Percentiles rank a stretch among this genome's conserved stretches.
Conservation (phyloP, 1,284 basidiomycete genomes). For the Rhodofomes roseus region DNA sequence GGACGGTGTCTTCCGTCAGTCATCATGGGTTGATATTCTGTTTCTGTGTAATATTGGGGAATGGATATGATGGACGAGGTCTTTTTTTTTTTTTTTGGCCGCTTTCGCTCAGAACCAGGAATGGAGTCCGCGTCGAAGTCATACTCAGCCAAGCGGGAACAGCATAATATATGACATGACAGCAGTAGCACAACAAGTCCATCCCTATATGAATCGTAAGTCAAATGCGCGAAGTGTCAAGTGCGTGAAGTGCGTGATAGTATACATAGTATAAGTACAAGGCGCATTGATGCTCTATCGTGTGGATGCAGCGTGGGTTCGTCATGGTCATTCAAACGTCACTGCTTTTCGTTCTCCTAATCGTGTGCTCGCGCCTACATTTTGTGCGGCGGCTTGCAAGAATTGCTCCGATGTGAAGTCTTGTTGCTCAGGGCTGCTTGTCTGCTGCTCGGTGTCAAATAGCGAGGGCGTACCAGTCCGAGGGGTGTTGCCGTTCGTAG, state of each 20-base stretch:
- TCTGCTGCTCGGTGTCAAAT: constrained; percentile 13
- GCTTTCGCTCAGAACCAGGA: too few species aligned
- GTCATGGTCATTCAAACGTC: not conserved
- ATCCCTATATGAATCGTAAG: too few species aligned
- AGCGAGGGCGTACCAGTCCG: constrained; percentile 19
- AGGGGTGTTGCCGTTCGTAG: constrained; percentile 16
- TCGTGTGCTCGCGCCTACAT: not conserved
- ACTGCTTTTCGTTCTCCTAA: not conserved
- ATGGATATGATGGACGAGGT: too few species aligned
- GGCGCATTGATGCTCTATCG: not conserved
- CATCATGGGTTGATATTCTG: too few species aligned
- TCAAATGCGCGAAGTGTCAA: too few species aligned
- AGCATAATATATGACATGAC: too few species aligned
- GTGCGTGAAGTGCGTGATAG: not conserved
- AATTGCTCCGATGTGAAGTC: not conserved
- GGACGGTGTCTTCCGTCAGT: too few species aligned
- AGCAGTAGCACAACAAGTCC: too few species aligned
- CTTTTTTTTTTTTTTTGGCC: too few species aligned
- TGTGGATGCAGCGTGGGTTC: not conserved
- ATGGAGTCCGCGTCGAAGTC: too few species aligned
- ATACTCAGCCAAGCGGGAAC: too few species aligned
- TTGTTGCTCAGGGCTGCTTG: not conserved
- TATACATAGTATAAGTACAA: constrained; percentile 1
- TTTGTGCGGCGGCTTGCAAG: not conserved
- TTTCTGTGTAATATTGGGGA: too few species aligned